Evolutionary conservation across 1,139 yeast species (phyloP).

Genomic region (Protomyces pachydermus): DNA sequence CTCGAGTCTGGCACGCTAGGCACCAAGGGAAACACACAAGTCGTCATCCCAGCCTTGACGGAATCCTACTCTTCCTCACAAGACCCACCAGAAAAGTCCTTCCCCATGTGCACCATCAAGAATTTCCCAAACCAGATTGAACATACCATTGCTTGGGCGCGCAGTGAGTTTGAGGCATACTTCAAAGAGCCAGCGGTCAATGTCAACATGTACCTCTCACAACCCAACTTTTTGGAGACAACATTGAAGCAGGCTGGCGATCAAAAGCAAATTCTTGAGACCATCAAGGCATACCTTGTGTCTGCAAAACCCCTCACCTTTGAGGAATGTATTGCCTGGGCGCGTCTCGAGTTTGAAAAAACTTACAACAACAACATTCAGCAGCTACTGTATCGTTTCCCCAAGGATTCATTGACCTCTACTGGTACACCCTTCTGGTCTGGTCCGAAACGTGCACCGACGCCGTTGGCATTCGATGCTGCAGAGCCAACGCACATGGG

Average conservation of each 20-base stretch:
- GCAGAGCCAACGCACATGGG: conserved; percentile 71
- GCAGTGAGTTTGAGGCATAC: conserved; percentile 88
- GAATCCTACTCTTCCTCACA: conserved; percentile 94
- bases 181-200: conserved; percentile 87
- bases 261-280: conserved; percentile 77
- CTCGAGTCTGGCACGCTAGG: conserved; percentile 97
- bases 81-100: conserved; percentile 97
- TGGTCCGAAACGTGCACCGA: conserved; percentile 95
- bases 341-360: conserved; percentile 78
- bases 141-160: conserved; percentile 99
- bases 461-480: conserved; percentile 70
- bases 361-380: conserved; percentile 79
- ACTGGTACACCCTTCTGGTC: conserved; percentile 96
- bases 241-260: conserved; percentile 89
- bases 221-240: conserved; percentile 87
- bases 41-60: conserved; percentile 83
- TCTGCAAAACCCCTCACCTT: conserved; percentile 79
- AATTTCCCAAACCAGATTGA: conserved; percentile 97
- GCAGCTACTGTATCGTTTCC: conserved; percentile 89
- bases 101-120: conserved; percentile 93
- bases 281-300: conserved; percentile 63
- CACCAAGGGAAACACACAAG: conserved; percentile 97
- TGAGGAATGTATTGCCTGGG: conserved; percentile 95
- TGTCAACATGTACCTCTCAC: conserved; percentile 82
- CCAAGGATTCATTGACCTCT: conserved; percentile 84